phyloP scores from a whole-genome alignment of 78 protist species.

The Chrysochromulina tobinii region DNA sequence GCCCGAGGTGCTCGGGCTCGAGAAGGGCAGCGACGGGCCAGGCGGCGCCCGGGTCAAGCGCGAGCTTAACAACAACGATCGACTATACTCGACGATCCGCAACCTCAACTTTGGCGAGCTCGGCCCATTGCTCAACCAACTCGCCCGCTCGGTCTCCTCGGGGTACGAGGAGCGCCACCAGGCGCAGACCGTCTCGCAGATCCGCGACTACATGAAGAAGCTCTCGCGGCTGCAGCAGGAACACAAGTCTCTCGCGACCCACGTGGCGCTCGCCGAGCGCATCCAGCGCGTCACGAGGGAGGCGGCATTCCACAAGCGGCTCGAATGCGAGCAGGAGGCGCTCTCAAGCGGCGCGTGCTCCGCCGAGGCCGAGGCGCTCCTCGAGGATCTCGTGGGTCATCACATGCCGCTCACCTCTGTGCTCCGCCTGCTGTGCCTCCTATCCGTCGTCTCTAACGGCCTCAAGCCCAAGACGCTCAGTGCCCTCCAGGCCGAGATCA shows the following conservation, averaged over 20 bases:
- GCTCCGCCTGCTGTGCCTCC: slow-evolving; percentile 70
- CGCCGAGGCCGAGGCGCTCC: background rate
- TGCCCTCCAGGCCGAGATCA: background rate
- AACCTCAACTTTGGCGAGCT: slow-evolving; percentile 60
- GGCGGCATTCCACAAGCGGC: background rate
- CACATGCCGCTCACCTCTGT: slow-evolving; percentile 29
- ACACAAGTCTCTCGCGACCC: slow-evolving; percentile 41
- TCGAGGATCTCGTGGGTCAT: background rate
- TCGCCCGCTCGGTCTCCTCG: slow-evolving; percentile 35
- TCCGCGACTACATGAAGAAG: slow-evolving; percentile 59
- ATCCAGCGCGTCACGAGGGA: background rate
- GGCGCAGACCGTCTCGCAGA: slow-evolving; percentile 49
- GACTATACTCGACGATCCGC: background rate
- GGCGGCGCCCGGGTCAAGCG: background rate
- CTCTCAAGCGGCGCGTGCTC: background rate
- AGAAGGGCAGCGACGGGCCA: background rate
- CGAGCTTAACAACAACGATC: slow-evolving; percentile 48
- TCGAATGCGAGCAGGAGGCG: slow-evolving; percentile 62
- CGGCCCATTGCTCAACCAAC: slow-evolving; percentile 58
- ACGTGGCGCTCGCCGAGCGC: background rate
- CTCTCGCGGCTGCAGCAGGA: slow-evolving; percentile 41
- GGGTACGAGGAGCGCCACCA: slow-evolving; percentile 46
- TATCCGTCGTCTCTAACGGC: slow-evolving; percentile 64
- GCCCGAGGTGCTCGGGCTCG: background rate
- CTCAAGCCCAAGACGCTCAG: slow-evolving; percentile 43